Base-by-base conservation (phyloP, 805 yeast genomes). In the Candida sakaeoensis region DNA sequence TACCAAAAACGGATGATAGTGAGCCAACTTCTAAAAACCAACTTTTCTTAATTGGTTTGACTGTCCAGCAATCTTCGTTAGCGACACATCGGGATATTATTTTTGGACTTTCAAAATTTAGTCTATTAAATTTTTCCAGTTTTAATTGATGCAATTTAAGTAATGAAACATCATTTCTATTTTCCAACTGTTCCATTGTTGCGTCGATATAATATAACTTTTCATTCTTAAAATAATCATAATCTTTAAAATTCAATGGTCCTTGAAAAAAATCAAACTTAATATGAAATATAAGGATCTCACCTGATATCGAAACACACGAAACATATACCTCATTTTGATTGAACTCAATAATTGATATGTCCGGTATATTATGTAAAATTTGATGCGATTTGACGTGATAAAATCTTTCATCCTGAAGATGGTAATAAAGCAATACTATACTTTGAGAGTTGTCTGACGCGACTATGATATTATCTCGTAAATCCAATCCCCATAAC, bases 401-500 rank as follows among this genome's bases (percentile, higher is more conserved):
- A 39, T 55, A 57, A 37, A 64, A 65, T 18, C 49, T 37, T 3
- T 47, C 43, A 36, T 57, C 63, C 31, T 4, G 43, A 17, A 33
- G 38, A 40, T 61, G 57, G 40, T 61, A 60, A 36, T 63, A 60
- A 39, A 75, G 65, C 5, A 76, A 42, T 0, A 73, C 61, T 2
- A 79, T 57, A 5, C 58, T 53, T 39, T 69, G 75, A 3, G 77
- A 64, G 48, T 82, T 82, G 45, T 79, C 85, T 0, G 84, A 72
- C 0, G 72, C 68, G 0, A 63, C 75, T 10, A 81, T 44, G 30
- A 74, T 39, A 39, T 64, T 52, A 26, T 50, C 34, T n/a, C 56
- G 46, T 27, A 73, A 56, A 49, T 79, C 85, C 14, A 78, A 48
- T 0, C 86, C 85, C 89, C 89, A 82, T 2, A 72, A 77, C 1